Evolutionary conservation across 2,329 filamentous ascomycete species (phyloP).

Genomic region (Fusarium transvaalense): DNA sequence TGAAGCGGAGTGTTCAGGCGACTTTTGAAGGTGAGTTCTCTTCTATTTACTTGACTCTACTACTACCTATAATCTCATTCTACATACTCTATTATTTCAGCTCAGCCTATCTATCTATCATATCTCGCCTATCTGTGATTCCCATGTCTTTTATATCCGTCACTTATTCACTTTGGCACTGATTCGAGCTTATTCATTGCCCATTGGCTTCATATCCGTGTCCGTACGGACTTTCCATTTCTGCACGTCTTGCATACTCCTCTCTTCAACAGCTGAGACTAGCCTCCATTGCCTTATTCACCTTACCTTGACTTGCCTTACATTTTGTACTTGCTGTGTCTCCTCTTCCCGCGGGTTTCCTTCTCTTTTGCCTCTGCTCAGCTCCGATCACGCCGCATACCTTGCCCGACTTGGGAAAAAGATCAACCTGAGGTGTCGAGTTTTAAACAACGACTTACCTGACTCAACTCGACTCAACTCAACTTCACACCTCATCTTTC

Average conservation of each 20-base stretch:
- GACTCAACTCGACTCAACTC: slow-evolving; percentile 10
- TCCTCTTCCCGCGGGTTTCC: background rate
- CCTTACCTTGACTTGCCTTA: background rate
- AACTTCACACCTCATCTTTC: slow-evolving; percentile 4
- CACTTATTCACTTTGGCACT: background rate
- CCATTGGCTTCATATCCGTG: background rate
- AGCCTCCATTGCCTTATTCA: background rate
- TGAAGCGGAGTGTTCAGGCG: slow-evolving; percentile 71
- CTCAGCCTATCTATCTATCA: background rate
- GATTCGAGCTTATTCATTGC: background rate
- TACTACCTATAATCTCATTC: background rate
- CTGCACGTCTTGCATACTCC: slow-evolving; percentile 5
- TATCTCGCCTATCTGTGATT: slow-evolving; percentile 31
- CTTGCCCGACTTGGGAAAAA: slow-evolving; percentile 25
- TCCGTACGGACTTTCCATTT: background rate
- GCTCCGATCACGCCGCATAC: slow-evolving; percentile 13
- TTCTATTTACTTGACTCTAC: background rate
- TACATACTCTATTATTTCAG: background rate
- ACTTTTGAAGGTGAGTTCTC: slow-evolving; percentile 69
- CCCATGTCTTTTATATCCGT: background rate
- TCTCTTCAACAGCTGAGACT: background rate
- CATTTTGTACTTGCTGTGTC: background rate
- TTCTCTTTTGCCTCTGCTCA: slow-evolving; percentile 2
- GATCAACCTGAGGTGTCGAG: slow-evolving; percentile 42
- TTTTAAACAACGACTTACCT: slow-evolving; percentile 25